phyloP scores from a whole-genome alignment of 805 yeast genomes.

The Blastobotrys mokoenaii region DNA sequence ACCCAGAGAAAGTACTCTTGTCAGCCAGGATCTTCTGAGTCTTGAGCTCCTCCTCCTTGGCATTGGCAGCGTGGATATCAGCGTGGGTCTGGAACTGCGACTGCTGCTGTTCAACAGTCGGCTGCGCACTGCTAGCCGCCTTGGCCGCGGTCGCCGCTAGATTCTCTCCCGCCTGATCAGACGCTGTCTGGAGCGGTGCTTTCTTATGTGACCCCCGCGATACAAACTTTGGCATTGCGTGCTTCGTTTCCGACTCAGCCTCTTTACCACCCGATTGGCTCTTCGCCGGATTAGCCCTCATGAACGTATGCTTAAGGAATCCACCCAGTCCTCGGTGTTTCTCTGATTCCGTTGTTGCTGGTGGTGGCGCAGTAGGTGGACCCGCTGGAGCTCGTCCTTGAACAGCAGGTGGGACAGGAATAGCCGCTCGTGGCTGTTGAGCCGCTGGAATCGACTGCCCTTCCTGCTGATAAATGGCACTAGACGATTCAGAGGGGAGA shows the following conservation, averaged over 20 bases:
- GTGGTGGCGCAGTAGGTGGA: too few species aligned
- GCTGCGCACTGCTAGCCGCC: slow-evolving; percentile 4
- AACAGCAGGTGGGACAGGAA: neutral
- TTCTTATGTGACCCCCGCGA: slow-evolving; percentile 6
- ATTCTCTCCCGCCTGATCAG: slow-evolving; percentile 8
- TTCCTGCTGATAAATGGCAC: neutral
- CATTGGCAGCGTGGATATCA: neutral
- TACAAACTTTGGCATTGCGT: neutral
- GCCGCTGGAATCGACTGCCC: too few species aligned
- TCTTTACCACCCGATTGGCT: neutral
- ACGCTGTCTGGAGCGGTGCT: slow-evolving; percentile 10
- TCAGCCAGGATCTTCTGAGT: slow-evolving; percentile 6
- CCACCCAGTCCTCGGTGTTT: neutral
- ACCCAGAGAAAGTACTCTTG: slow-evolving; percentile 14
- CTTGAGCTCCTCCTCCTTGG: slow-evolving; percentile 4
- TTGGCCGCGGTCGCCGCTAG: slow-evolving; percentile 10
- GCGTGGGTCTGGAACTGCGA: neutral
- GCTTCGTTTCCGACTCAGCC: neutral
- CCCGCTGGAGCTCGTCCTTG: neutral
- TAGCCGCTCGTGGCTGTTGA: too few species aligned
- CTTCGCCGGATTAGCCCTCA: neutral
- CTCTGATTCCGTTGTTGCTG: neutral
- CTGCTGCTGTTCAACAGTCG: neutral
- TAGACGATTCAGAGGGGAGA: neutral
- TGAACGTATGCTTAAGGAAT: neutral